A percentile compares a stretch with the other conserved stretches of the same genome.
These are phyloP conservation scores for Ophiocordyceps sinensis DNA, from an alignment of 2,329 filamentous ascomycete genomes.

Conservation along the genomic window DNA sequence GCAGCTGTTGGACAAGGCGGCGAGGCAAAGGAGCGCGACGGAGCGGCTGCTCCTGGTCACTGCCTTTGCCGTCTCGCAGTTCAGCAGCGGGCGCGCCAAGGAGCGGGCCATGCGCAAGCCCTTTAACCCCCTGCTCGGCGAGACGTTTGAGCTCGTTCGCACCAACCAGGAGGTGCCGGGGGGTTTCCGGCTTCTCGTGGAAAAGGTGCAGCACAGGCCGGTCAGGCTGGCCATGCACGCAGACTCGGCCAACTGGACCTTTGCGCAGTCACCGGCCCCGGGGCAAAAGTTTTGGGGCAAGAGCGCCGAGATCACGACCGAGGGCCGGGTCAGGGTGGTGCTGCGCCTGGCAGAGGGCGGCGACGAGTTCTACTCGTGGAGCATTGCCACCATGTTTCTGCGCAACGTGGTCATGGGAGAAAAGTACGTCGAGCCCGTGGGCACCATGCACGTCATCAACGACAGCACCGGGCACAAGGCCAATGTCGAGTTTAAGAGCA, in stretches of 20 bases:
- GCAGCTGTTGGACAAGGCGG: slow-evolving; percentile 64
- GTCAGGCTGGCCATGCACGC: slow-evolving; percentile 89
- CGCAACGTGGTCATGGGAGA: slow-evolving; percentile 95
- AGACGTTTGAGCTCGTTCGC: slow-evolving; percentile 86
- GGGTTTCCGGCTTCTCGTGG: slow-evolving; percentile 81
- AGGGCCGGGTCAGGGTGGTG: slow-evolving; percentile 68
- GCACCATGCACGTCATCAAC: slow-evolving; percentile 72
- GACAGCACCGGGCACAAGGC: slow-evolving; percentile 75
- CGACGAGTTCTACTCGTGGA: slow-evolving; percentile 82
- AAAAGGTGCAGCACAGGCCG: slow-evolving; percentile 88
- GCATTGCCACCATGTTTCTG: slow-evolving; percentile 74
- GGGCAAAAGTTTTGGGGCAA: slow-evolving; percentile 99
- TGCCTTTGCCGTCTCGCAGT: slow-evolving; percentile 79
- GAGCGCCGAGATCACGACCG: slow-evolving; percentile 83
- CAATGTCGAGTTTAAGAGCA: slow-evolving; percentile 79
- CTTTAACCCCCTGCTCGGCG: slow-evolving; percentile 91
- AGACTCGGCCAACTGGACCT: slow-evolving; percentile 72
- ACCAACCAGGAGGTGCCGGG: slow-evolving; percentile 57
- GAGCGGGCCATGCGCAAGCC: slow-evolving; percentile 91
- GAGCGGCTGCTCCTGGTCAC: slow-evolving; percentile 75
- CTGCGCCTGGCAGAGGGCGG: slow-evolving; percentile 50
- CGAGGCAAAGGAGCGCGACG: slow-evolving; percentile 39
- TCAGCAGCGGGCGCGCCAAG: slow-evolving; percentile 69
- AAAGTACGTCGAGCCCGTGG: slow-evolving; percentile 93
- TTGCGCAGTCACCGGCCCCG: slow-evolving; percentile 75